Evolutionary conservation across 805 yeast species (phyloP).

Genomic region (Wickerhamomyces sydowiorum): DNA sequence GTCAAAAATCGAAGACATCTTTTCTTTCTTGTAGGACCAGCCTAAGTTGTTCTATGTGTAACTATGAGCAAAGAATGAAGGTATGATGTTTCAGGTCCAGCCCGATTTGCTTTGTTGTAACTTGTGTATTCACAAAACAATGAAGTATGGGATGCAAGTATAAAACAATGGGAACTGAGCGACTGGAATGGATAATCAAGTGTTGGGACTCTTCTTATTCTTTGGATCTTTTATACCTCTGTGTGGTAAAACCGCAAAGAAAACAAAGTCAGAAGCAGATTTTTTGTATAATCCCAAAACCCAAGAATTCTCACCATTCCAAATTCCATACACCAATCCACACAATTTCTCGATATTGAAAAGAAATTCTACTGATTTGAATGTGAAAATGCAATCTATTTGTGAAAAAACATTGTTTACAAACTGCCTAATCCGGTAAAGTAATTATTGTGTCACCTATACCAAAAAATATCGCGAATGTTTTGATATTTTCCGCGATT

Average conservation of each 20-base stretch:
- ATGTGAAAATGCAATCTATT: neutral
- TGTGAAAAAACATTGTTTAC: neutral
- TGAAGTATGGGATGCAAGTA: no score
- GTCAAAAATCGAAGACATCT: neutral
- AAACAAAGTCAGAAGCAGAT: no score
- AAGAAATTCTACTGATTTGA: no score
- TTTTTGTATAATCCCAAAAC: no score
- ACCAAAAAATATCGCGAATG: neutral
- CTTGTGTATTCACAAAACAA: no score
- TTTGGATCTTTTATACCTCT: no score
- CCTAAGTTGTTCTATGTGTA: neutral
- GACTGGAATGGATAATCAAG: no score
- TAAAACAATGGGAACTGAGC: neutral
- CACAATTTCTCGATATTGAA: no score
- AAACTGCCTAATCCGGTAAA: neutral
- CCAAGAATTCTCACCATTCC: no score
- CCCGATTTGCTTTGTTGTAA: neutral
- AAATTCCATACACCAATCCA: no score
- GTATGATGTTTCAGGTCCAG: neutral
- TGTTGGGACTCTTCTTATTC: no score
- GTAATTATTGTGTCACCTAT: neutral
- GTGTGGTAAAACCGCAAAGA: no score
- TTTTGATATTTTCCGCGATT: neutral
- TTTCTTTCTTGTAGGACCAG: conserved; percentile 1
- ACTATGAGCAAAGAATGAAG: neutral